Conservation (phyloP, 257 asterid genomes). For the Forsythia viridissima region DNA sequence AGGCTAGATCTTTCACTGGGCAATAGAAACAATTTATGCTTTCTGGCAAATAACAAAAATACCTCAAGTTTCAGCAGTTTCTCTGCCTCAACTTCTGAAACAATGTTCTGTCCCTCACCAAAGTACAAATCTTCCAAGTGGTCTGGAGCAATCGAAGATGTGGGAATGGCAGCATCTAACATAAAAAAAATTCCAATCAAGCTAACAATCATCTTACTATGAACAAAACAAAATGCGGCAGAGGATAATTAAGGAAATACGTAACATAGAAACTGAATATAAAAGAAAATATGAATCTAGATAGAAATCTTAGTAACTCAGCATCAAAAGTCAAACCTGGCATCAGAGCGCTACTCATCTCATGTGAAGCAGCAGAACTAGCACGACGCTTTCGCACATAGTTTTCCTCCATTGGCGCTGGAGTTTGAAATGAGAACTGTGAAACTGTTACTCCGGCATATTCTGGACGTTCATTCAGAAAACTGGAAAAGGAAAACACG, state of each 20-base stretch:
- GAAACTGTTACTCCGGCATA: constrained; percentile 39
- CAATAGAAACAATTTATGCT: neutral
- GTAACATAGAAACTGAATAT: neutral
- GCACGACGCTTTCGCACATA: constrained; percentile 49
- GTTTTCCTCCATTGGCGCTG: constrained; percentile 61
- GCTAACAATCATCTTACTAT: neutral
- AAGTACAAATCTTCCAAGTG: neutral
- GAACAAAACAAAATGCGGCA: neutral
- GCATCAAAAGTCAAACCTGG: constrained; percentile 15
- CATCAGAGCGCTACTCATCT: constrained; percentile 15
- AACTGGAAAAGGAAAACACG: constrained; percentile 34
- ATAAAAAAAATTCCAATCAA: neutral
- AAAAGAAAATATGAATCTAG: neutral
- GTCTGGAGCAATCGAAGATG: neutral
- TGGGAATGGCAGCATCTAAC: neutral
- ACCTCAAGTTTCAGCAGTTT: constrained; percentile 24
- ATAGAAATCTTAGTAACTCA: neutral
- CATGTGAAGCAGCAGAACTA: constrained; percentile 19
- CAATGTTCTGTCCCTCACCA: neutral
- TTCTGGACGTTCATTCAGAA: constrained; percentile 52
- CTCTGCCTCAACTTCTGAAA: constrained; percentile 1
- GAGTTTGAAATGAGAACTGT: constrained; percentile 67
- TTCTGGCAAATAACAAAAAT: neutral
- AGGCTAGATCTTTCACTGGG: neutral
- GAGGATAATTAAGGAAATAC: neutral